A percentile compares a stretch with the other conserved stretches of the same genome.
Evolutionary conservation across 2,329 filamentous ascomycete genomes (phyloP).

Genomic region (Alternaria incomplexa): DNA sequence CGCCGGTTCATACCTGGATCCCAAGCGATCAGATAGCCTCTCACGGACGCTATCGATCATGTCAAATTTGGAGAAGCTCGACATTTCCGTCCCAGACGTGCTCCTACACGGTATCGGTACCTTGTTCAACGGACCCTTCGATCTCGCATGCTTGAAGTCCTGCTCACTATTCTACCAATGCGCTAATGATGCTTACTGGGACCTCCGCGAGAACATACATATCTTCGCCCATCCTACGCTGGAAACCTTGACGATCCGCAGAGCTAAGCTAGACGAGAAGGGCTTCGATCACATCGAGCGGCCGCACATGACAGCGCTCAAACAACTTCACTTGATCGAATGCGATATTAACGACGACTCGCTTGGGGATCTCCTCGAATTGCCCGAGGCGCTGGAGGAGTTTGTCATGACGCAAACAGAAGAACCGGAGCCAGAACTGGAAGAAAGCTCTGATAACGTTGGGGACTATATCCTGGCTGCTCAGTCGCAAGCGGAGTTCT

Average conservation of each 20-base stretch:
- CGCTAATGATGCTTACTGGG: constrained; percentile 41
- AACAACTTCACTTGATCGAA: constrained; percentile 36
- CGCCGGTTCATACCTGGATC: constrained; percentile 30
- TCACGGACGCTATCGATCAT: constrained; percentile 41
- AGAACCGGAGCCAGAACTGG: constrained; percentile 38
- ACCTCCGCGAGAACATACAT: constrained; percentile 43
- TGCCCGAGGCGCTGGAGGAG: constrained; percentile 39
- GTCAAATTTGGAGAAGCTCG: constrained; percentile 42
- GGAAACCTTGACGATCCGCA: constrained; percentile 34
- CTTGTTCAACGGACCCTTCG: constrained; percentile 43
- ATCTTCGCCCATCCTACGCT: constrained; percentile 42
- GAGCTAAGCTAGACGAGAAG: constrained; percentile 39
- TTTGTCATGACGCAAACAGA: constrained; percentile 42
- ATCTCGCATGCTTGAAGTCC: constrained; percentile 39
- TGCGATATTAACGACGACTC: constrained; percentile 44
- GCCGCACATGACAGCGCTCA: constrained; percentile 37
- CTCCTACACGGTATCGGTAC: constrained; percentile 39
- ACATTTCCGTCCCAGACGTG: constrained; percentile 39
- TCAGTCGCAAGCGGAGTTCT: constrained; percentile 34
- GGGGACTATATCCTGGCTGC: constrained; percentile 40
- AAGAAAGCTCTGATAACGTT: constrained; percentile 42
- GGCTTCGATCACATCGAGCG: constrained; percentile 41
- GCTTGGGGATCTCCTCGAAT: constrained; percentile 37
- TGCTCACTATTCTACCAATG: constrained; percentile 43
- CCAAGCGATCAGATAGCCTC: constrained; percentile 34